phyloP scores from a whole-genome alignment of 805 yeast genomes.

The Candida lessepsii region DNA sequence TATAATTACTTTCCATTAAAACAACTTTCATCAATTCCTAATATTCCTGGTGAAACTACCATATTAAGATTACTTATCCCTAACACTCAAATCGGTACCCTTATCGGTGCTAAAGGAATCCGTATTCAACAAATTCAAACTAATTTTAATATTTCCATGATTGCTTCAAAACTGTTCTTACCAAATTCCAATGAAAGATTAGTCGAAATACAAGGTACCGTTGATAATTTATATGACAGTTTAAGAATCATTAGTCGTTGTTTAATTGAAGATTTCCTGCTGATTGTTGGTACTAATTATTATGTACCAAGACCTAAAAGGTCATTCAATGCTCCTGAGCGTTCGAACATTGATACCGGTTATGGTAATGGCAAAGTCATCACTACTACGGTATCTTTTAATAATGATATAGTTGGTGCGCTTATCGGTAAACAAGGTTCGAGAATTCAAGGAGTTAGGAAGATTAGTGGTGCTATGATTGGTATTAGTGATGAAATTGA shows the following conservation, averaged over 20 bases:
- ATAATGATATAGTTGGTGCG: conserved; percentile 85
- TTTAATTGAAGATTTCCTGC: conserved; percentile 70
- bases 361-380: conserved; percentile 5
- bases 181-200: conserved; percentile 82
- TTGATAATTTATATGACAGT: conserved; percentile 58
- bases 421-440: conserved; percentile 84
- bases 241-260: conserved; percentile 63
- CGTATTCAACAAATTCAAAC: conserved; percentile 80
- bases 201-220: conserved; percentile 82
- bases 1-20: conserved; percentile 60
- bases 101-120: conserved; percentile 80
- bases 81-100: conserved; percentile 82
- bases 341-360: not conserved
- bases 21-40: conserved; percentile 53
- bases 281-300: conserved; percentile 60
- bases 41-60: conserved; percentile 50
- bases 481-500: conserved; percentile 70
- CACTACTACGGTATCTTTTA: conserved; percentile 54
- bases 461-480: conserved; percentile 74
- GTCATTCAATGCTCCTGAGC: not conserved
- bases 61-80: conserved; percentile 73
- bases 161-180: conserved; percentile 81
- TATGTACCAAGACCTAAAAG: conserved; percentile 51
- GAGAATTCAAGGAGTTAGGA: conserved; percentile 82
- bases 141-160: conserved; percentile 68